Evolutionary conservation across 306 rosid genomes (phyloP).

Genomic region (Gastrolobium bilobum): DNA sequence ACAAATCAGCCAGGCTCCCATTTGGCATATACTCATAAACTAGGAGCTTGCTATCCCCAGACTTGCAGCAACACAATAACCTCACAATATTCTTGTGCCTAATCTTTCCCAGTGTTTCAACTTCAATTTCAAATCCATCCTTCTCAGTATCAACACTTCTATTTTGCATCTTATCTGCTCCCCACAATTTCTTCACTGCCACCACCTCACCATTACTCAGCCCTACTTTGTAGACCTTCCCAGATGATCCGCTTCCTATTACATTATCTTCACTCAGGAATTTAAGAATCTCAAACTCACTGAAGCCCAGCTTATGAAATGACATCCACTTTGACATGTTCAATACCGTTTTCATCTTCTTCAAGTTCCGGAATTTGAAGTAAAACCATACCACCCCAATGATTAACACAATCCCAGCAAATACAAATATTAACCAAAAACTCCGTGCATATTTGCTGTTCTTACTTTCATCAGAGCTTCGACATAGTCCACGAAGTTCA

Average conservation of each 20-base stretch:
- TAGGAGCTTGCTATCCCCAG: constrained; percentile 69
- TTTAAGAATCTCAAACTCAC: constrained; percentile 68
- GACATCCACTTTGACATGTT: constrained; percentile 74
- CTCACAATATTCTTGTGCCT: constrained; percentile 85
- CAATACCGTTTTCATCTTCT: constrained; percentile 60
- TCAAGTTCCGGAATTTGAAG: constrained; percentile 61
- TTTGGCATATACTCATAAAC: constrained; percentile 93
- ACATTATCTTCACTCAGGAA: constrained; percentile 73
- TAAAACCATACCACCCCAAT: constrained; percentile 73
- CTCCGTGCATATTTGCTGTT: constrained; percentile 55
- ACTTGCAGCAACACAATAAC: constrained; percentile 80
- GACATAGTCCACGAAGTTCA: constrained; percentile 63
- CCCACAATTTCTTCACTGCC: constrained; percentile 83
- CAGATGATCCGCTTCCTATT: constrained; percentile 81
- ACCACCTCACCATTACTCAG: constrained; percentile 71
- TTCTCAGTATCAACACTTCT: constrained; percentile 47
- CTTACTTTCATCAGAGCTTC: constrained; percentile 50
- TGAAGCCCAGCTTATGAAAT: constrained; percentile 75
- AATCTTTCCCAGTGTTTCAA: constrained; percentile 82
- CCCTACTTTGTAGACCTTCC: constrained; percentile 81
- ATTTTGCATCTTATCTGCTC: constrained; percentile 53
- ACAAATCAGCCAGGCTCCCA: constrained; percentile 78
- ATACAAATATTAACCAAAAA: constrained; percentile 63
- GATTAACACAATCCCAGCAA: constrained; percentile 67
- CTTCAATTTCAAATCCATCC: constrained; percentile 81